phyloP scores from a whole-genome alignment of 179 eudicot species.

The Dionaea muscipula region DNA sequence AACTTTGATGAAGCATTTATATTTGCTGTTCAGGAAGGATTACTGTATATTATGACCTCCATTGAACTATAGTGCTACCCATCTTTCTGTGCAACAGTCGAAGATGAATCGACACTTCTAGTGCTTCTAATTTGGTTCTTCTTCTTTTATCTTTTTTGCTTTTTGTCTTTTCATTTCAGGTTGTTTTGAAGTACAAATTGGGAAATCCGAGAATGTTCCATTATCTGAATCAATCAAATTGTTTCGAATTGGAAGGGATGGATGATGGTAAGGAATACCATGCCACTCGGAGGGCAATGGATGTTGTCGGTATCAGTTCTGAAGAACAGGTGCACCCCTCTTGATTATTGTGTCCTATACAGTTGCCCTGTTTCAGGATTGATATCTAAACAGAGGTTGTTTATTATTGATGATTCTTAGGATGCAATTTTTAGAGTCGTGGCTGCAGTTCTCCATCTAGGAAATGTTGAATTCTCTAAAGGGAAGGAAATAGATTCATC shows the following conservation, averaged over 20 bases:
- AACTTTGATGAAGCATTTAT: no score
- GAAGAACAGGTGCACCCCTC: constrained; percentile 63
- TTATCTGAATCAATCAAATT: constrained; percentile 82
- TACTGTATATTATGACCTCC: no score
- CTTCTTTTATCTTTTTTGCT: no score
- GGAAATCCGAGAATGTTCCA: constrained; percentile 69
- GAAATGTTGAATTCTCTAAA: constrained; percentile 80
- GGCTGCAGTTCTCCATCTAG: constrained; percentile 88
- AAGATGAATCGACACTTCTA: no score
- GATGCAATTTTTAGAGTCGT: constrained; percentile 89
- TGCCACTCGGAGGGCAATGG: constrained; percentile 86
- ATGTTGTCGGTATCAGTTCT: constrained; percentile 65
- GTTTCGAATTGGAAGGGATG: constrained; percentile 69
- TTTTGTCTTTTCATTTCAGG: constrained; percentile 50
- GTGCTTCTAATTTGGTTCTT: no score
- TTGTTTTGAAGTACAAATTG: constrained; percentile 54
- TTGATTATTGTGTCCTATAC: background rate
- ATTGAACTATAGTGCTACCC: no score
- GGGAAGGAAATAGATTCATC: constrained; percentile 86
- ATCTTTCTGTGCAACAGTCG: no score
- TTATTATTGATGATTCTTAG: constrained; percentile 26
- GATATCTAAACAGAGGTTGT: constrained; percentile 5
- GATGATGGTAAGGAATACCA: constrained; percentile 77
- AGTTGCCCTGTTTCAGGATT: background rate
- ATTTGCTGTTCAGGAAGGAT: no score